These are phyloP conservation scores for Micractinium sp. DNA, from an alignment of 139 green algal species.

Conservation along the genomic window DNA sequence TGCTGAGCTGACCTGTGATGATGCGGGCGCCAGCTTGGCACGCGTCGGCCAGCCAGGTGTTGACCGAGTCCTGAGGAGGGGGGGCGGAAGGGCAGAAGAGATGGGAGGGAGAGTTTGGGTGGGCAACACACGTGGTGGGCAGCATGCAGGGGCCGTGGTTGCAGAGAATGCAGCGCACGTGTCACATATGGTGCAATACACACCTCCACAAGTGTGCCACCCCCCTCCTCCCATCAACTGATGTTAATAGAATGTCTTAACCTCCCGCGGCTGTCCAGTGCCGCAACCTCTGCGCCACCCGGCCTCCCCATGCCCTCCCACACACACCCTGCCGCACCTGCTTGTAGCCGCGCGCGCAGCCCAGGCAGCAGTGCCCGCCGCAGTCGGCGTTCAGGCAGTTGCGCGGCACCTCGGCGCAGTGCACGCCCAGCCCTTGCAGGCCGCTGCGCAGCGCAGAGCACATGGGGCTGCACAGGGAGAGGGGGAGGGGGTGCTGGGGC, in stretches of 20 bases:
- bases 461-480: background rate
- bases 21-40: conserved; percentile 55
- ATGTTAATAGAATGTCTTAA: background rate
- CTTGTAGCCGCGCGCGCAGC: conserved; percentile 62
- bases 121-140: too few species aligned
- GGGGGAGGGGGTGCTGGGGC: background rate
- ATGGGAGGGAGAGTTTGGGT: too few species aligned
- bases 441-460: conserved; percentile 56
- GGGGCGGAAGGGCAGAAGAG: background rate
- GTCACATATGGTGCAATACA: too few species aligned
- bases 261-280: too few species aligned
- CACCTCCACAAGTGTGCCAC: too few species aligned
- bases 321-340: conserved; percentile 21
- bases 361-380: conserved; percentile 50
- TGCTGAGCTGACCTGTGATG: conserved; percentile 50
- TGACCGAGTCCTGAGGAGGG: conserved; percentile 41
- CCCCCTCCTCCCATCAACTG: too few species aligned
- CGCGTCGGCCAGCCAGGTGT: conserved; percentile 72
- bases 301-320: background rate
- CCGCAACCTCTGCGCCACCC: too few species aligned
- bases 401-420: conserved; percentile 56
- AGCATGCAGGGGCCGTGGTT: too few species aligned
- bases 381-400: conserved; percentile 49
- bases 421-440: conserved; percentile 45
- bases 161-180: too few species aligned